A percentile compares a stretch with the other conserved stretches of the same genome.
phyloP scores from a whole-genome alignment of 768 basidiomycete genomes.

The Glaciozyma martinii region DNA sequence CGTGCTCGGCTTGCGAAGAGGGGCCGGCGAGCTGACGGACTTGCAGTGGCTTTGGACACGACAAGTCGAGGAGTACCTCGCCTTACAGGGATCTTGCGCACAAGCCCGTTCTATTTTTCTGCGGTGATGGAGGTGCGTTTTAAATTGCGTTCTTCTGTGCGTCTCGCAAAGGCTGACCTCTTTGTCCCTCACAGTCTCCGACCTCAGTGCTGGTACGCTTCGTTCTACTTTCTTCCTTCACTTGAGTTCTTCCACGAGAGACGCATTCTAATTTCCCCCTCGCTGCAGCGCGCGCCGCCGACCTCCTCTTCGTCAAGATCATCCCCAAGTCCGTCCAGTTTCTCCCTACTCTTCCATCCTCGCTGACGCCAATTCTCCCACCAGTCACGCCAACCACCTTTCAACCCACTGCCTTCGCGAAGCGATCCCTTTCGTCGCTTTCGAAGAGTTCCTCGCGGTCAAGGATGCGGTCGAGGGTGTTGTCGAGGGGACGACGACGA shows the following conservation, averaged over 20 bases:
- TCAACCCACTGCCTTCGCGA: slow-evolving; percentile 70
- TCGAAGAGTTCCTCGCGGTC: slow-evolving; percentile 52
- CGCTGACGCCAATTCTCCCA: slow-evolving; percentile 25
- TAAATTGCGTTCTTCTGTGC: background rate
- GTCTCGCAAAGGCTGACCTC: background rate
- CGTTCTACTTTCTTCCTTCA: no score
- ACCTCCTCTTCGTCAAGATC: slow-evolving; percentile 84
- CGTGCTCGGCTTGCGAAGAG: slow-evolving; percentile 14
- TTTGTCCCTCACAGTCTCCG: background rate
- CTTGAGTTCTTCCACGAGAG: no score
- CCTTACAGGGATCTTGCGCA: slow-evolving; percentile 66
- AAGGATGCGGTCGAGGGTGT: slow-evolving; percentile 55
- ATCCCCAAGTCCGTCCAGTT: slow-evolving; percentile 29
- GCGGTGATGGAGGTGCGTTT: slow-evolving; percentile 88
- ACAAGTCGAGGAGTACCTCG: slow-evolving; percentile 89
- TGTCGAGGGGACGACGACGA: slow-evolving; percentile 59
- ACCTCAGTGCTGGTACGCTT: slow-evolving; percentile 4
- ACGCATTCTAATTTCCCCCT: slow-evolving; percentile 38
- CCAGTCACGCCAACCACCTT: slow-evolving; percentile 57
- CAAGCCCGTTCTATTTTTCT: slow-evolving; percentile 81
- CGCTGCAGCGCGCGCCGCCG: slow-evolving; percentile 89
- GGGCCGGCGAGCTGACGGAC: background rate
- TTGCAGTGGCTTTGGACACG: slow-evolving; percentile 65
- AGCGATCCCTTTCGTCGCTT: slow-evolving; percentile 68
- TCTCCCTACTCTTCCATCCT: background rate